phyloP scores from a whole-genome alignment of 805 yeast genomes.

The Lachancea nothofagi region DNA sequence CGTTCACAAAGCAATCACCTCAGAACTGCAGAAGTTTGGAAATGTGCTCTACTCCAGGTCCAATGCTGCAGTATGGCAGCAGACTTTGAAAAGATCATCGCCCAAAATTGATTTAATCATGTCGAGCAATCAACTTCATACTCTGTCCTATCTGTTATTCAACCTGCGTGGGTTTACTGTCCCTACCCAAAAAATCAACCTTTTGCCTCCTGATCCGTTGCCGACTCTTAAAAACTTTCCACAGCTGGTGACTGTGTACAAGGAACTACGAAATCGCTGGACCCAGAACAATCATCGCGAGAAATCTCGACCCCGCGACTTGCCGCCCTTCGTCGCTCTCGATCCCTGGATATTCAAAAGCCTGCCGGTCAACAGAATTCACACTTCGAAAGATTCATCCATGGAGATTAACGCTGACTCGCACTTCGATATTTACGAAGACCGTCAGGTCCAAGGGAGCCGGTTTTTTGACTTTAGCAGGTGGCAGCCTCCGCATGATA shows the following conservation, averaged over 20 bases:
- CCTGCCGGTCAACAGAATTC: not conserved
- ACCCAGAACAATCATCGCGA: conserved; percentile 6
- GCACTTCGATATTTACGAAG: not conserved
- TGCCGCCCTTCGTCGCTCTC: conserved; percentile 1
- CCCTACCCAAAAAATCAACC: not conserved
- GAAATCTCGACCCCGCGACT: conserved; percentile 4
- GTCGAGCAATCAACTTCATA: conserved; percentile 9
- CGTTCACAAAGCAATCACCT: conserved; percentile 9
- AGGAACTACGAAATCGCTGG: conserved; percentile 10
- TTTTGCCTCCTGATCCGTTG: not conserved
- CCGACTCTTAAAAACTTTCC: conserved; percentile 3
- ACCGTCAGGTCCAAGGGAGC: conserved; percentile 12
- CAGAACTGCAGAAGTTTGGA: conserved; percentile 14
- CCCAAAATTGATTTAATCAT: conserved; percentile 17
- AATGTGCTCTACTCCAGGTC: conserved; percentile 19
- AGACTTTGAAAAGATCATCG: conserved; percentile 9
- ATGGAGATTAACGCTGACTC: not conserved
- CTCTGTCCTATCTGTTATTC: conserved; percentile 13
- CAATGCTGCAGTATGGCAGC: conserved; percentile 10
- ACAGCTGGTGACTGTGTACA: conserved; percentile 7
- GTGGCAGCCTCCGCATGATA: conserved; percentile 6
- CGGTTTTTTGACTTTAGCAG: conserved; percentile 14
- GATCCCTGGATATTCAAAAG: conserved; percentile 7
- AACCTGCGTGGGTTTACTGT: conserved; percentile 16
- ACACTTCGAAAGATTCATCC: not conserved